Percentiles rank a stretch among this genome's conserved stretches.
Conservation (phyloP, 202 grass and related monocot species). For the Carex arenaria region DNA sequence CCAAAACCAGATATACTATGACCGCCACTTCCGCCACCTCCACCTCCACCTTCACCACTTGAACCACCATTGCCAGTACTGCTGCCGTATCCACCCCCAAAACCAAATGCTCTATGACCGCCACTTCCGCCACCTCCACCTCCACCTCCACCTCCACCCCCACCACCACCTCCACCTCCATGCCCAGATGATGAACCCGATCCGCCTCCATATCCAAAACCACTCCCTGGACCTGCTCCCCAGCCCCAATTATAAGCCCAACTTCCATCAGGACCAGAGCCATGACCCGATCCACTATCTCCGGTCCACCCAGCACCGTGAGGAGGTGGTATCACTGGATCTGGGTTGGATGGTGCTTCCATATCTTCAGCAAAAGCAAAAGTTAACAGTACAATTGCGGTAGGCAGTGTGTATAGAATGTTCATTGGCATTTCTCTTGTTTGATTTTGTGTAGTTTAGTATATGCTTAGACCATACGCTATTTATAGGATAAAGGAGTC, state of each 20-base stretch:
- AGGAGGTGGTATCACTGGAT: conserved; percentile 15
- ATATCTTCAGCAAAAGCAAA: conserved; percentile 16
- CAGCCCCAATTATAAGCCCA: conserved; percentile 61
- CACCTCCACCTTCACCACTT: conserved; percentile 6
- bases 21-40: conserved; percentile 9
- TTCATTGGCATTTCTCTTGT: conserved; percentile 4
- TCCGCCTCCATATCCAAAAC: conserved; percentile 36
- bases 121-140: conserved; percentile 7
- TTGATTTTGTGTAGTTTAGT: not conserved
- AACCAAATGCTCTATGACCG: conserved; percentile 13
- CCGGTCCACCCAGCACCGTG: conserved; percentile 30
- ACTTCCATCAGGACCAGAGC: conserved; percentile 32
- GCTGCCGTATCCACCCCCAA: not conserved
- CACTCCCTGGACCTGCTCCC: conserved; percentile 48
- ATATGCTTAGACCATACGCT: not conserved
- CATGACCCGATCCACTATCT: conserved; percentile 42
- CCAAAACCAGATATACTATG: conserved; percentile 7
- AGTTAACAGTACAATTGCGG: not conserved
- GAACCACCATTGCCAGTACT: not conserved
- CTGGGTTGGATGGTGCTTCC: conserved; percentile 25
- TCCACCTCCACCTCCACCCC: not conserved
- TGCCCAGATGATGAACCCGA: conserved; percentile 22
- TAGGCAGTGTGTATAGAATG: not conserved
- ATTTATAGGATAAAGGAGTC: conserved; percentile 21
- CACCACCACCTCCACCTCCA: not conserved